Evolutionary conservation across 2,329 filamentous ascomycete species (phyloP).

Genomic region (Fusarium goolgardi): DNA sequence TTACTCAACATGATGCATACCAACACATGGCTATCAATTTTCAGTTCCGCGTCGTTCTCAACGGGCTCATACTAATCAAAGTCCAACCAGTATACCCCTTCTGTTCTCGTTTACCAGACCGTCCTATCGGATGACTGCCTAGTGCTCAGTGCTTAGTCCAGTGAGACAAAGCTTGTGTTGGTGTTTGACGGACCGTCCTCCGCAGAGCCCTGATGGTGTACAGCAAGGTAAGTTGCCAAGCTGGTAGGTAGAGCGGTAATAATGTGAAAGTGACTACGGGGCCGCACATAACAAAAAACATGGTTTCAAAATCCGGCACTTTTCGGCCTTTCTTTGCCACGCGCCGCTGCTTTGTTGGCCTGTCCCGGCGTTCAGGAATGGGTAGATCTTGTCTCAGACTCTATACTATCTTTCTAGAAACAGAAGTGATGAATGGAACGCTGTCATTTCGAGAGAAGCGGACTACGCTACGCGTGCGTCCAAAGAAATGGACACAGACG

Average conservation of each 20-base stretch:
- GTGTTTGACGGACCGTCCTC: conserved; percentile 14
- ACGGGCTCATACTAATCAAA: conserved; percentile 9
- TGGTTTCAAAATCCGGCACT: conserved; percentile 16
- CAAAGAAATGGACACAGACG: neutral
- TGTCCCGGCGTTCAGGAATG: conserved; percentile 31
- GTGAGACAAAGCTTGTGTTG: conserved; percentile 32
- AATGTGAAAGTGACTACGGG: conserved; percentile 12
- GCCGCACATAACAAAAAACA: conserved; percentile 9
- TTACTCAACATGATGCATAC: conserved; percentile 33
- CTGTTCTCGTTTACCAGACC: conserved; percentile 13
- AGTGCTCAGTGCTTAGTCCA: neutral
- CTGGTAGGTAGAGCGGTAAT: conserved; percentile 7
- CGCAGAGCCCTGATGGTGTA: conserved; percentile 11
- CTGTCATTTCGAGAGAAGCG: conserved; percentile 12
- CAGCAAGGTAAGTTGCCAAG: conserved; percentile 16
- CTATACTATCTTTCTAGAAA: conserved; percentile 33
- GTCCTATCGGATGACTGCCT: conserved; percentile 34
- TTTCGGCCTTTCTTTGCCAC: conserved; percentile 37
- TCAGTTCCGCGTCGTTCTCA: conserved; percentile 6
- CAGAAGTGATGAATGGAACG: conserved; percentile 30
- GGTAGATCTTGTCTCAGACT: conserved; percentile 34
- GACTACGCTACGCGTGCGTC: neutral
- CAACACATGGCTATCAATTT: conserved; percentile 15
- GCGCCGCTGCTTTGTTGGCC: conserved; percentile 20
- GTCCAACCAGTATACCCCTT: conserved; percentile 16